Percentiles rank a stretch among this genome's conserved stretches.
Conservation (phyloP, 2,329 filamentous ascomycete genomes). For the Whalleya microplaca region DNA sequence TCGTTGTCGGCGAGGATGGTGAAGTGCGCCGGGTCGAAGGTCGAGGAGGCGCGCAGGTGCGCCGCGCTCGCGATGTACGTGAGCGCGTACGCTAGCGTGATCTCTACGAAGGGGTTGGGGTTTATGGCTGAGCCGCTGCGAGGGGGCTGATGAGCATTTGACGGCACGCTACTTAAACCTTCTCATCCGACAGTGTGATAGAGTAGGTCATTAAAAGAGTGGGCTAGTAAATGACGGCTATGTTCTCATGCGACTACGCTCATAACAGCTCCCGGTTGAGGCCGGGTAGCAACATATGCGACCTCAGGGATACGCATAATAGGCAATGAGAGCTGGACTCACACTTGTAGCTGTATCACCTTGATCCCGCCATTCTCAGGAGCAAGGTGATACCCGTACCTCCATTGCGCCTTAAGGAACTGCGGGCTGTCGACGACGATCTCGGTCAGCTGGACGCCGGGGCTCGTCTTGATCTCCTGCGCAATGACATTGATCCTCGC, state of each 20-base stretch:
- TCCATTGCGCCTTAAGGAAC: constrained; percentile 85
- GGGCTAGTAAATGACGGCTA: background rate
- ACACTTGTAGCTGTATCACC: constrained; percentile 79
- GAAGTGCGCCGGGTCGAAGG: constrained; percentile 71
- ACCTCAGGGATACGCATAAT: background rate
- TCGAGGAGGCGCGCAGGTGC: constrained; percentile 43
- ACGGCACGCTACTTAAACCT: background rate
- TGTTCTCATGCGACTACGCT: background rate
- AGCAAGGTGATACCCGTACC: constrained; percentile 76
- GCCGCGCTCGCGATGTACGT: constrained; percentile 69
- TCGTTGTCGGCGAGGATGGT: constrained; percentile 93
- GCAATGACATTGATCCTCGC: constrained; percentile 70
- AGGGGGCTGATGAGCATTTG: constrained; percentile 11
- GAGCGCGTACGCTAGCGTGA: constrained; percentile 82
- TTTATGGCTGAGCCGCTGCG: constrained; percentile 49
- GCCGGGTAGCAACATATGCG: background rate
- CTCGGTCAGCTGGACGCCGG: constrained; percentile 67
- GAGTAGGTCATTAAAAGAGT: background rate
- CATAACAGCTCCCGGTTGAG: background rate
- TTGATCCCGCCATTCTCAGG: constrained; percentile 77
- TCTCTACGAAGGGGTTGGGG: constrained; percentile 88
- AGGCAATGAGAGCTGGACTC: constrained; percentile 45
- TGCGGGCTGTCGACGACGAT: constrained; percentile 91
- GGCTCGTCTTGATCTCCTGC: constrained; percentile 58
- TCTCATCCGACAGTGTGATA: background rate